Base-by-base conservation (phyloP, 352 stramenopile genomes). In the Albugo laibachii region DNA sequence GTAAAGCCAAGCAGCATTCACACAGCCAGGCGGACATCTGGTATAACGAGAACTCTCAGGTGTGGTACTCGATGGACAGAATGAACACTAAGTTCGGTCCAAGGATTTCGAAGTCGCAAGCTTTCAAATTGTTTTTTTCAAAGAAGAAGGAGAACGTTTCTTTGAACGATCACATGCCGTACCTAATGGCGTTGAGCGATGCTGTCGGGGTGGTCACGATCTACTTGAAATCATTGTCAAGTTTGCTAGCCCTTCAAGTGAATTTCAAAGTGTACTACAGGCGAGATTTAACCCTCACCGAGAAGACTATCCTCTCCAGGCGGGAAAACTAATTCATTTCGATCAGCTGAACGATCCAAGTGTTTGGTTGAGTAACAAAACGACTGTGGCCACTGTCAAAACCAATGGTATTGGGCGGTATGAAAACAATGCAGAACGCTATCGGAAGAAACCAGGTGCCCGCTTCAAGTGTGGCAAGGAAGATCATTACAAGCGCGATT, bases 181-280 rank as follows among this genome's bases (percentile, higher is more conserved):
- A 43, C 20, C 38, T 43, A 8, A 24, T 43, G 38, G 38, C 38
- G 8, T 24, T 43, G 8, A 24, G 38, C 8, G 38, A 43, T 24
- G 16, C 20, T 19, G 38, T 10, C 16, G 38, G 20, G 16, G 20
- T 24, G 38, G 3, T 19, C 3, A 43, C 16, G 16, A 24, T 24
- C 38, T 43, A 19, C 16, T 43, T 19, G 38, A 43, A 43, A 43
- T 3, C 8, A 43, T 43, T 24, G 38, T 8, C 16, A 45, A 50
- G 49, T 47, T 48, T 47, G 53, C 43, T 16, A 31, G 3, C 24
- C 24, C 24, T 18, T 58, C 39, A 2, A 36, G 37, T 11, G 41
- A 58, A n/a, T 15, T 58, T 27, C 27, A 43, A 15, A 8, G 37
- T 2, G 36, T 56, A 0, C 38, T 55, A 46, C 41, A 47, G 36